A percentile compares a stretch with the other conserved stretches of the same genome.
Evolutionary conservation across 176 grass and related monocot species (phyloP).

Genomic region (Oryza rufipogon): DNA sequence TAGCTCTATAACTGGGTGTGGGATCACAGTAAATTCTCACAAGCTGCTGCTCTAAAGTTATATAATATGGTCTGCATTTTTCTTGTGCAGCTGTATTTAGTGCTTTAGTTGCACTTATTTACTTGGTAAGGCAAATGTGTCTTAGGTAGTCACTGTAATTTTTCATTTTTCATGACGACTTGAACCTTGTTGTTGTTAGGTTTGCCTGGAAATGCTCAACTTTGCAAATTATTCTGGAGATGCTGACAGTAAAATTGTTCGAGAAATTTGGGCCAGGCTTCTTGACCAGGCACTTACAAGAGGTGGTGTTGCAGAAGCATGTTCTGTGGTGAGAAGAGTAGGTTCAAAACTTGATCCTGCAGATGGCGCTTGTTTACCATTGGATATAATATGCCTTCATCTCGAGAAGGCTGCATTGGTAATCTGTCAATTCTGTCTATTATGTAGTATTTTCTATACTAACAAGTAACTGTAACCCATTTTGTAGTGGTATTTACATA

Average conservation of each 20-base stretch:
- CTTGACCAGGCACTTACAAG: constrained; percentile 83
- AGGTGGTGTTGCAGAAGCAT: constrained; percentile 88
- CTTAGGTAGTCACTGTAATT: background rate
- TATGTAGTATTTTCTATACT: constrained; percentile 11
- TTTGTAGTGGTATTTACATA: constrained; percentile 22
- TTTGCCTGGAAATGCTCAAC: constrained; percentile 96
- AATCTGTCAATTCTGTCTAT: constrained; percentile 43
- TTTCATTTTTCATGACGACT: constrained; percentile 6
- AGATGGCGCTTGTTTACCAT: constrained; percentile 75
- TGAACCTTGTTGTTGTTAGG: constrained; percentile 60
- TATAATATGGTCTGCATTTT: background rate
- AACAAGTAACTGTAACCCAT: constrained; percentile 12
- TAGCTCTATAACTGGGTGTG: background rate
- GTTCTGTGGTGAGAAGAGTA: constrained; percentile 88
- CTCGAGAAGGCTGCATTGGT: constrained; percentile 97
- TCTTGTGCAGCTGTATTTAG: constrained; percentile 17
- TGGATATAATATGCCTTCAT: constrained; percentile 91
- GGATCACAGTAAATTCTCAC: background rate
- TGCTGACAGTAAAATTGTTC: constrained; percentile 75
- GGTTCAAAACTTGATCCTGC: constrained; percentile 90
- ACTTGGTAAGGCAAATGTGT: constrained; percentile 6
- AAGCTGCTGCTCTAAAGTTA: constrained; percentile 2
- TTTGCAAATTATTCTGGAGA: constrained; percentile 97
- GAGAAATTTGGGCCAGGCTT: constrained; percentile 89
- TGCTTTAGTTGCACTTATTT: background rate